Conservation (phyloP, 2,329 filamentous ascomycete species). For the Myrmaecium sp. region DNA sequence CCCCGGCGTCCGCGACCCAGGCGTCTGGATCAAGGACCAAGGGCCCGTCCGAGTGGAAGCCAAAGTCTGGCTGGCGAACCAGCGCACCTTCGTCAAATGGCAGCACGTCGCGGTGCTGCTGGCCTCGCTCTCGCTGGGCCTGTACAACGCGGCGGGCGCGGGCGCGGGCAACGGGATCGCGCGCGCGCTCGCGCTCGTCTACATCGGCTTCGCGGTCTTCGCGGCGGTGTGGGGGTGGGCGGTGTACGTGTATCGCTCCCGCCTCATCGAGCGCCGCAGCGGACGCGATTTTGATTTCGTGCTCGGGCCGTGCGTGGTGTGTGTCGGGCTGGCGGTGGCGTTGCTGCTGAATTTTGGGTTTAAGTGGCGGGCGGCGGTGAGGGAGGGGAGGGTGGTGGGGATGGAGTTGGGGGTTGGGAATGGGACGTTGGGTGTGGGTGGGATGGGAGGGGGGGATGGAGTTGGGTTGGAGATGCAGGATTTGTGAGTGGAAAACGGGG, state of each 20-base stretch:
- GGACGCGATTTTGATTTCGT: constrained; percentile 88
- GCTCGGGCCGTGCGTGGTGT: constrained; percentile 69
- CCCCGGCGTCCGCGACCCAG: constrained; percentile 73
- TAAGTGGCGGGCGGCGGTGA: too few relatives aligned
- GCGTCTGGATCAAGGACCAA: constrained; percentile 82
- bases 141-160: constrained; percentile 76
- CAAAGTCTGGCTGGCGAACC: constrained; percentile 97
- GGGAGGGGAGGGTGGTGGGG: too few relatives aligned
- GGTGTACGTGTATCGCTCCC: constrained; percentile 59
- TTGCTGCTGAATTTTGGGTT: constrained; percentile 79
- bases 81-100: constrained; percentile 97
- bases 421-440: too few relatives aligned
- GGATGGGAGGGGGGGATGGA: too few relatives aligned
- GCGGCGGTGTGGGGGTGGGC: constrained; percentile 75
- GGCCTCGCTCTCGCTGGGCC: constrained; percentile 61
- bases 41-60: constrained; percentile 86
- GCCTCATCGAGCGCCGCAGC: constrained; percentile 69
- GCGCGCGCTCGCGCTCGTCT: constrained; percentile 62
- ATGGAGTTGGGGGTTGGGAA: too few relatives aligned
- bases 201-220: constrained; percentile 67
- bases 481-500: too few relatives aligned
- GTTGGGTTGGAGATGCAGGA: too few relatives aligned
- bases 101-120: constrained; percentile 86
- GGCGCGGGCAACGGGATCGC: constrained; percentile 58
- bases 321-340: constrained; percentile 58